phyloP scores from a whole-genome alignment of 78 protist species.

The Guillardia theta region DNA sequence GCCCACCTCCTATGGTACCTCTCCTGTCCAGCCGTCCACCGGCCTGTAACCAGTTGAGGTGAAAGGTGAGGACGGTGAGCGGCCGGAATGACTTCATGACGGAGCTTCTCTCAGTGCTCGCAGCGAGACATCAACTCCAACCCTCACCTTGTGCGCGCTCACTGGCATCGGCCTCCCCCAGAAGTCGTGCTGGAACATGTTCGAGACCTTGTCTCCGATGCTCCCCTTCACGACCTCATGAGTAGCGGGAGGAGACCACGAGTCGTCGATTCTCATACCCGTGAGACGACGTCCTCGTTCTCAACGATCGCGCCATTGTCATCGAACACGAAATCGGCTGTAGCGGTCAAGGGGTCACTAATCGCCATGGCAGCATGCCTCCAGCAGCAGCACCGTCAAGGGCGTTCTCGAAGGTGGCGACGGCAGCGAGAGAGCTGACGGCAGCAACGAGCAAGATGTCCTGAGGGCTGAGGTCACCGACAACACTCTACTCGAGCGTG shows the following conservation, averaged over 20 bases:
- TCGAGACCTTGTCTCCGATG: background rate
- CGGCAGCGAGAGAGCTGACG: too few species aligned
- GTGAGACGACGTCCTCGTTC: background rate
- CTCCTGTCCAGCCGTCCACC: background rate
- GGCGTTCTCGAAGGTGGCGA: too few species aligned
- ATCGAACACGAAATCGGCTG: too few species aligned
- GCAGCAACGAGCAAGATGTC: too few species aligned
- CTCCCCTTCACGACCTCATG: background rate
- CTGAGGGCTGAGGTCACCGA: too few species aligned
- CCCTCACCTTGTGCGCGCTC: background rate
- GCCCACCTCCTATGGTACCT: background rate
- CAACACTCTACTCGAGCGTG: too few species aligned
- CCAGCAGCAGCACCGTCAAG: too few species aligned
- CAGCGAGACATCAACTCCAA: background rate
- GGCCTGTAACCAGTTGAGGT: background rate
- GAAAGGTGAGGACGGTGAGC: slow-evolving; percentile 48
- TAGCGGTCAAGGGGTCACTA: too few species aligned
- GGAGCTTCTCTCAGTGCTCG: background rate
- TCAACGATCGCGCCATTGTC: background rate
- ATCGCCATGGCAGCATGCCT: too few species aligned
- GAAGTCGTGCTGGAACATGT: slow-evolving; percentile 14
- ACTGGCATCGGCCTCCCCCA: slow-evolving; percentile 45
- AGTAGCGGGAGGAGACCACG: too few species aligned
- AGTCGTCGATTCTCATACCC: too few species aligned
- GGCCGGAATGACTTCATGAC: slow-evolving; percentile 68